Evolutionary conservation across 305 asterid species (phyloP).

Genomic region (Nicotiana rustica): DNA sequence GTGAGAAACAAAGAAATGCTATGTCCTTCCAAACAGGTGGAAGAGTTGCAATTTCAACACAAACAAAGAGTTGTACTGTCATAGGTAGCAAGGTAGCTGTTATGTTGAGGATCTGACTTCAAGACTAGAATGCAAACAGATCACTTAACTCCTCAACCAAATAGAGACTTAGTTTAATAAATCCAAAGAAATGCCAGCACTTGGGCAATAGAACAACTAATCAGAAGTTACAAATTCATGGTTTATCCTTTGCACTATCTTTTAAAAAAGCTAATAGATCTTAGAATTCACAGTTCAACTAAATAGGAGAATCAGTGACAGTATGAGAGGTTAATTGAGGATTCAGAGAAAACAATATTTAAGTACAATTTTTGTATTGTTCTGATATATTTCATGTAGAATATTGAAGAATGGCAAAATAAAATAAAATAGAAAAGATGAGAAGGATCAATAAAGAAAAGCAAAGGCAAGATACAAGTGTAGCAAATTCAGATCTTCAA

Average conservation of each 20-base stretch:
- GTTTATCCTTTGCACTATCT: neutral
- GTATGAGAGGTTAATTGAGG: neutral
- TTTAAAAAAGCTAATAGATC: neutral
- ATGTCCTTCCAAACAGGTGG: neutral
- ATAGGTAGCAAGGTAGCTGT: neutral
- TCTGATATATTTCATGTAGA: neutral
- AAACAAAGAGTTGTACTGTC: neutral
- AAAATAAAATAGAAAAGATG: neutral
- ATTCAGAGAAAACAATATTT: neutral
- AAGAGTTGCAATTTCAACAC: neutral
- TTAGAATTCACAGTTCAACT: neutral
- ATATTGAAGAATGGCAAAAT: neutral
- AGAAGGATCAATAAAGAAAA: neutral
- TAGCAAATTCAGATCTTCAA: too few species aligned
- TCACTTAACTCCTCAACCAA: neutral
- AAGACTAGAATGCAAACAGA: neutral
- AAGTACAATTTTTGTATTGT: neutral
- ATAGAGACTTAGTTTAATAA: neutral
- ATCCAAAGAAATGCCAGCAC: neutral
- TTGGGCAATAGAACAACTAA: neutral
- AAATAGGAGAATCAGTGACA: neutral
- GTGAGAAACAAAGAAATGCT: neutral
- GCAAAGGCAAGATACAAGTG: too few species aligned
- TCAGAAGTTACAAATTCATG: neutral
- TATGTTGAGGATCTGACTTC: neutral